phyloP scores from a whole-genome alignment of 805 yeast species.

The Yarrowia deformans region DNA sequence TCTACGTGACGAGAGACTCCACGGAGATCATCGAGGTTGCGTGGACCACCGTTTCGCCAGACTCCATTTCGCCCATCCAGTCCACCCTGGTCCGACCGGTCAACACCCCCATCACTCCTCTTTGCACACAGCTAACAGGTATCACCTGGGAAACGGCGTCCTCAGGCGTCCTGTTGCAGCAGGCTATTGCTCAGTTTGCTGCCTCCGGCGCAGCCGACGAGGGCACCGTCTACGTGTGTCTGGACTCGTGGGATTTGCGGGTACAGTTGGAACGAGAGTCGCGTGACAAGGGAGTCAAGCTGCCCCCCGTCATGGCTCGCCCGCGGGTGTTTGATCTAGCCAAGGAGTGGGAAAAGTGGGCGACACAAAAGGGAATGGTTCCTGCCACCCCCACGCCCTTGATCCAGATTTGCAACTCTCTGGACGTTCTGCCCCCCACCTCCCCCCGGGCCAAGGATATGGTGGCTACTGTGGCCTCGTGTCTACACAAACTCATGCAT shows the following conservation, averaged over 20 bases:
- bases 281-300: slow-evolving; percentile 70
- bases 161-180: slow-evolving; percentile 65
- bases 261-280: slow-evolving; percentile 84
- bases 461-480: slow-evolving; percentile 47
- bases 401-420: slow-evolving; percentile 47
- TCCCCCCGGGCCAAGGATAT: slow-evolving; percentile 57
- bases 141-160: slow-evolving; percentile 68
- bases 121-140: slow-evolving; percentile 55
- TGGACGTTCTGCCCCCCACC: slow-evolving; percentile 50
- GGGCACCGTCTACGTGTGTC: slow-evolving; percentile 59
- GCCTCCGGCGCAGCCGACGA: slow-evolving; percentile 1
- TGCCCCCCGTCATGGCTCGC: slow-evolving; percentile 78
- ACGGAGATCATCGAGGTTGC: slow-evolving; percentile 72
- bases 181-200: slow-evolving; percentile 68
- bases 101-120: slow-evolving; percentile 69
- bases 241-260: slow-evolving; percentile 72
- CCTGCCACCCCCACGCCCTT: slow-evolving; percentile 54
- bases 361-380: slow-evolving; percentile 49
- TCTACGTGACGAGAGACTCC: slow-evolving; percentile 67
- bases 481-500: slow-evolving; percentile 53
- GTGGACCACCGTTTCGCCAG: slow-evolving; percentile 68
- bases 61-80: slow-evolving; percentile 54
- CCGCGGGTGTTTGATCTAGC: slow-evolving; percentile 78
- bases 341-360: slow-evolving; percentile 76
- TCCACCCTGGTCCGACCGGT: slow-evolving; percentile 65